Conservation (phyloP, 2,329 filamentous ascomycete genomes). For the Talaromyces pinophilus region DNA sequence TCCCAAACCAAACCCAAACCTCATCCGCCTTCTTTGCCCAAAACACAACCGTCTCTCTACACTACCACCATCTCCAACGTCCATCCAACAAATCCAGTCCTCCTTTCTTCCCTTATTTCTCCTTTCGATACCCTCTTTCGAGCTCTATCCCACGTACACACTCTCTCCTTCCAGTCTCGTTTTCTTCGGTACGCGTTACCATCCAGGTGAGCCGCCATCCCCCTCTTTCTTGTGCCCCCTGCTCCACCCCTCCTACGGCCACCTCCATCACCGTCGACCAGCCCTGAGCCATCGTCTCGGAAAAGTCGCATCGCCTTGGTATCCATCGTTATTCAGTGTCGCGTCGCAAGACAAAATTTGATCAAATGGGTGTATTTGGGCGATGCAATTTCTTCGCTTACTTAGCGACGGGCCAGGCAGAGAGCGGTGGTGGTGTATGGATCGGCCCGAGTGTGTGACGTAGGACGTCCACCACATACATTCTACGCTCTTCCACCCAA, state of each 20-base stretch:
- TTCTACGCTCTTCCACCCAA: slow-evolving; percentile 10
- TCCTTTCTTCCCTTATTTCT: slow-evolving; percentile 26
- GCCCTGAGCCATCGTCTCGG: slow-evolving; percentile 13
- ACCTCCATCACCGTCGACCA: slow-evolving; percentile 17
- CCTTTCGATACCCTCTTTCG: slow-evolving; percentile 24
- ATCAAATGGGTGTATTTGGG: not conserved
- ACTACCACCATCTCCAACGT: slow-evolving; percentile 24
- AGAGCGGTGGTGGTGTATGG: slow-evolving; percentile 13
- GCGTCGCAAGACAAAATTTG: not conserved
- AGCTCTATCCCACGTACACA: slow-evolving; percentile 23
- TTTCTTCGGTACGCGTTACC: slow-evolving; percentile 24
- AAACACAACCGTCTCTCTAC: slow-evolving; percentile 25
- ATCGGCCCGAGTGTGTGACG: slow-evolving; percentile 22
- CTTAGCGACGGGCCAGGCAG: slow-evolving; percentile 18
- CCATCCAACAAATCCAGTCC: slow-evolving; percentile 19
- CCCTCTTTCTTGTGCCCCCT: slow-evolving; percentile 24
- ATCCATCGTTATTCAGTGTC: not conserved
- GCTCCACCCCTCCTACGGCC: slow-evolving; percentile 21
- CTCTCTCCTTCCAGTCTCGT: slow-evolving; percentile 24
- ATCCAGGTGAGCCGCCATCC: slow-evolving; percentile 25
- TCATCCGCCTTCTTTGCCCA: slow-evolving; percentile 19
- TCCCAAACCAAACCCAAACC: slow-evolving; percentile 15
- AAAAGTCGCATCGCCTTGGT: slow-evolving; percentile 16
- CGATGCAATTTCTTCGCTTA: slow-evolving; percentile 15
- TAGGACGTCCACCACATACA: slow-evolving; percentile 18